phyloP scores from a whole-genome alignment of 257 asterid species.

The Solanum medicagineum region DNA sequence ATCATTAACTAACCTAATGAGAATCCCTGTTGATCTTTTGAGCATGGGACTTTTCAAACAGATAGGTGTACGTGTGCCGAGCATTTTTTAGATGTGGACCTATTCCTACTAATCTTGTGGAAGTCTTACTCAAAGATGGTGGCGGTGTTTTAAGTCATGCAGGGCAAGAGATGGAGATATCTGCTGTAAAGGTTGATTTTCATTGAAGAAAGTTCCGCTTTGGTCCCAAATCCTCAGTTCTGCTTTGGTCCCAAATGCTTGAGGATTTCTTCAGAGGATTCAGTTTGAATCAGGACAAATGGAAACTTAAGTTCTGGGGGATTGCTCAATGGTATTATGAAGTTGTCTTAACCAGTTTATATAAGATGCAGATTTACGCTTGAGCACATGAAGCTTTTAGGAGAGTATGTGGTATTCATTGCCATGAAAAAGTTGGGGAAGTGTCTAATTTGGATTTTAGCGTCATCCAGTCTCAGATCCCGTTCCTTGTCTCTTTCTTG shows the following conservation, averaged over 20 bases:
- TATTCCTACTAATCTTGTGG: neutral
- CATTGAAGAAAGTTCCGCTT: neutral
- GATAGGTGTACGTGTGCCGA: neutral
- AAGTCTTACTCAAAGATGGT: neutral
- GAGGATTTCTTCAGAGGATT: neutral
- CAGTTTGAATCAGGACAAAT: neutral
- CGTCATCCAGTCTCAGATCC: neutral
- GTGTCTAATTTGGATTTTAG: neutral
- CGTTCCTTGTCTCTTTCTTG: neutral
- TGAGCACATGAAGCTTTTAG: neutral
- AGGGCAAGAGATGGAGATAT: neutral
- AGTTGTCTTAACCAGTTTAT: neutral
- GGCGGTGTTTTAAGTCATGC: neutral
- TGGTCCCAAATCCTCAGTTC: neutral
- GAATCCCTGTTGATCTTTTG: neutral
- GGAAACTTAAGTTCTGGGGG: neutral
- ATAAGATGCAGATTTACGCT: neutral
- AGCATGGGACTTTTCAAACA: neutral
- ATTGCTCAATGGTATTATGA: neutral
- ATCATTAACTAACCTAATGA: neutral
- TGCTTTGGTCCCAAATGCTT: neutral
- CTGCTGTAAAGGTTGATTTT: neutral
- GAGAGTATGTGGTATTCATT: neutral
- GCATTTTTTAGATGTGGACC: neutral
- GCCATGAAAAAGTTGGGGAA: neutral